These are phyloP conservation scores for Wickerhamomyces silvicola DNA, from an alignment of 805 yeast species.

Conservation along the genomic window DNA sequence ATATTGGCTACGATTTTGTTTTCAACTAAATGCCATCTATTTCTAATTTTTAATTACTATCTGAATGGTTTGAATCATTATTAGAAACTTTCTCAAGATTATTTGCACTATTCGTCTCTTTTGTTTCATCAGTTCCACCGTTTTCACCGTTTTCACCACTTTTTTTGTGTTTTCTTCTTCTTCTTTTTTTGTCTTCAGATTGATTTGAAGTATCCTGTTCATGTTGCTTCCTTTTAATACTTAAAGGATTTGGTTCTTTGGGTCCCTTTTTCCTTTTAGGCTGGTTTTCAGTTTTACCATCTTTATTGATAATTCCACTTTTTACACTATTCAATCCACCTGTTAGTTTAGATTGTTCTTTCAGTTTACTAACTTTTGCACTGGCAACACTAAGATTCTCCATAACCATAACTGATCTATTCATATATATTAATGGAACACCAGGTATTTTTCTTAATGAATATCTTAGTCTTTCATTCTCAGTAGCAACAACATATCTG, in stretches of 20 bases:
- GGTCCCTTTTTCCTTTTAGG: slow-evolving; percentile 58
- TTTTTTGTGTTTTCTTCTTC: slow-evolving; percentile 16
- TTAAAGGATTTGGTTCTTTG: slow-evolving; percentile 84
- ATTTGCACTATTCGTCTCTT: not conserved
- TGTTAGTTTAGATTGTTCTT: slow-evolving; percentile 64
- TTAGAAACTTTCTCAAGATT: too few species aligned
- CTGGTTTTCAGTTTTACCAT: slow-evolving; percentile 12
- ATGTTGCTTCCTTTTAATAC: slow-evolving; percentile 69
- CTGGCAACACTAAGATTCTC: slow-evolving; percentile 85
- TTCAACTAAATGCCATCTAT: too few species aligned
- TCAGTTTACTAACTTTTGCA: slow-evolving; percentile 35
- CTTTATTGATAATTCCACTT: slow-evolving; percentile 37
- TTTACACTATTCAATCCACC: slow-evolving; percentile 71
- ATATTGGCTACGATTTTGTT: too few species aligned
- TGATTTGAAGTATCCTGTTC: slow-evolving; percentile 14
- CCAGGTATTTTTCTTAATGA: slow-evolving; percentile 76
- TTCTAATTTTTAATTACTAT: too few species aligned
- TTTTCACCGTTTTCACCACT: slow-evolving; percentile 5
- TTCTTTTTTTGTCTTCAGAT: slow-evolving; percentile 13
- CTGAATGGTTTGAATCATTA: too few species aligned
- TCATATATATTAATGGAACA: slow-evolving; percentile 80
- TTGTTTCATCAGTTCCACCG: slow-evolving; percentile 10
- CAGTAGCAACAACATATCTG: slow-evolving; percentile 85
- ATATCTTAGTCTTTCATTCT: slow-evolving; percentile 63
- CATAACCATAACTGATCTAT: slow-evolving; percentile 90